These are phyloP conservation scores for Groenewaldozyma sp. DNA, from an alignment of 1,139 yeast genomes.

Conservation along the genomic window DNA sequence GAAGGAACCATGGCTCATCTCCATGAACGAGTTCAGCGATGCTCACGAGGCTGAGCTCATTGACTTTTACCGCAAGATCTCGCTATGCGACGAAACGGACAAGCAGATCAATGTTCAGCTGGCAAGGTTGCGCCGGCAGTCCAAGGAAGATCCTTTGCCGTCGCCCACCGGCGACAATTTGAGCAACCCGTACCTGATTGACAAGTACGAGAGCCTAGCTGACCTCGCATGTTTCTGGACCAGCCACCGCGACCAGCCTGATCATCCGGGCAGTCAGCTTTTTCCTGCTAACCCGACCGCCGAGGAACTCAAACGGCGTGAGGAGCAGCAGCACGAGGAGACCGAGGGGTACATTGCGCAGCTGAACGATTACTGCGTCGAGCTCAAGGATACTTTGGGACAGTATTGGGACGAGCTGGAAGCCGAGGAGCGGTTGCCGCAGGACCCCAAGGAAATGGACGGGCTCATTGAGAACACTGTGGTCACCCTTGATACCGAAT, in stretches of 20 bases:
- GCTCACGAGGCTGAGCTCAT: constrained; percentile 49
- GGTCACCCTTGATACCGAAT: not conserved
- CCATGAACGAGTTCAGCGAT: constrained; percentile 59
- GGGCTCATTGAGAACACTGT: not conserved
- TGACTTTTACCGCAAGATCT: constrained; percentile 63
- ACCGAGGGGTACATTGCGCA: too few species aligned
- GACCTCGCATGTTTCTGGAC: constrained; percentile 23
- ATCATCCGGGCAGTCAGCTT: too few species aligned
- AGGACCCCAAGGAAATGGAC: not conserved
- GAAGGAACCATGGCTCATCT: constrained; percentile 73
- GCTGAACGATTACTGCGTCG: not conserved
- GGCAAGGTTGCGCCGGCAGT: constrained; percentile 12
- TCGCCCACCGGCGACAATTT: constrained; percentile 25
- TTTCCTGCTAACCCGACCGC: too few species aligned
- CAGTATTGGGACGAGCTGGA: not conserved
- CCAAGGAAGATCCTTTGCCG: constrained; percentile 21
- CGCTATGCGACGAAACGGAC: constrained; percentile 24
- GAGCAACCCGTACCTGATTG: constrained; percentile 30
- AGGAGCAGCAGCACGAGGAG: too few species aligned
- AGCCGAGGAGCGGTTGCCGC: not conserved
- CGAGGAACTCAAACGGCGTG: too few species aligned
- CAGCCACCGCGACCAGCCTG: too few species aligned
- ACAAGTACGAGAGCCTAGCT: constrained; percentile 26
- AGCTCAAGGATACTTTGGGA: not conserved
- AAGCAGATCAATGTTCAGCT: constrained; percentile 1